These are phyloP conservation scores for Aureobasidium melanogenum DNA, from an alignment of 2,329 filamentous ascomycete species.

Conservation along the genomic window DNA sequence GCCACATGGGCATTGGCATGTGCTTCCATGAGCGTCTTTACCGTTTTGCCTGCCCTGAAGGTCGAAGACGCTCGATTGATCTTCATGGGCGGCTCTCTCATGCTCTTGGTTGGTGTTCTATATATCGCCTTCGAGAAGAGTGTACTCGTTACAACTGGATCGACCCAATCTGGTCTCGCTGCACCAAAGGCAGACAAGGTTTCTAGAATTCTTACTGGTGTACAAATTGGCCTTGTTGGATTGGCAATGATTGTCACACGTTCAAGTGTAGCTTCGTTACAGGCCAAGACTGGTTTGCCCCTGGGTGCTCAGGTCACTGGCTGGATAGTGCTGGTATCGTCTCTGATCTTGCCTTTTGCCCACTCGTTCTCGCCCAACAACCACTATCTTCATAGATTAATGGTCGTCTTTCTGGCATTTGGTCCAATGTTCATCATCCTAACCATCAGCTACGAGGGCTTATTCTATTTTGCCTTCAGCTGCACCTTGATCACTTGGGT, in stretches of 20 bases:
- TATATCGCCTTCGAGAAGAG: slow-evolving; percentile 75
- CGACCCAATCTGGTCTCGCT: slow-evolving; percentile 22
- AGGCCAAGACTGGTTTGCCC: slow-evolving; percentile 76
- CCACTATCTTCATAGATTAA: slow-evolving; percentile 82
- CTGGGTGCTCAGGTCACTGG: slow-evolving; percentile 80
- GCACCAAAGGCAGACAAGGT: slow-evolving; percentile 33
- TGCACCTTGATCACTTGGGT: slow-evolving; percentile 80
- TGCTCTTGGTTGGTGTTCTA: slow-evolving; percentile 64
- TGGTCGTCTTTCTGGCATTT: slow-evolving; percentile 86
- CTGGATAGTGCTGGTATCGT: slow-evolving; percentile 72
- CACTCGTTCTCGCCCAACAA: slow-evolving; percentile 72
- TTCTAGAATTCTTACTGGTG: slow-evolving; percentile 53
- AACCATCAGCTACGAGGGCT: slow-evolving; percentile 91
- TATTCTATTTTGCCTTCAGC: slow-evolving; percentile 91
- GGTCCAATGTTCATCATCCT: slow-evolving; percentile 91
- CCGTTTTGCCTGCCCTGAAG: slow-evolving; percentile 79
- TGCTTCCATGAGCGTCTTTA: slow-evolving; percentile 80
- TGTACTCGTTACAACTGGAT: slow-evolving; percentile 38
- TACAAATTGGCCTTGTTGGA: slow-evolving; percentile 62
- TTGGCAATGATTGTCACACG: slow-evolving; percentile 79
- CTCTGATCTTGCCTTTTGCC: slow-evolving; percentile 70
- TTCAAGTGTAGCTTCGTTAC: slow-evolving; percentile 75
- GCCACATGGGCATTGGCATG: slow-evolving; percentile 70
- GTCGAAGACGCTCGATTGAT: slow-evolving; percentile 66
- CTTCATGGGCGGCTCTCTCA: slow-evolving; percentile 64